phyloP scores from a whole-genome alignment of 345 rosid species.

The Eucalyptus sideroxylon region DNA sequence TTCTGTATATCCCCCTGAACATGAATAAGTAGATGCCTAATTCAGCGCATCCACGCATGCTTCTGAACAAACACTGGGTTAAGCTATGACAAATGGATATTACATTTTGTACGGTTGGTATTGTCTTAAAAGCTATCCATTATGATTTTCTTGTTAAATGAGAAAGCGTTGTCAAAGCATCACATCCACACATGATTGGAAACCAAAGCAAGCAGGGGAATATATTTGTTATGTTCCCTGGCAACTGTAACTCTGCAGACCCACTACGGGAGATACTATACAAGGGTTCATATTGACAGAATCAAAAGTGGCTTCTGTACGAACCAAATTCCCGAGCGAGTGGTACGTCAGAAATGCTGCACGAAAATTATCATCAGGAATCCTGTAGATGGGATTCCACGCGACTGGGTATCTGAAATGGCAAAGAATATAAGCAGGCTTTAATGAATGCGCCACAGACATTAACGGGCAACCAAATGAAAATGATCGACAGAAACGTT shows the following conservation, averaged over 20 bases:
- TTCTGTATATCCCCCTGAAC: not conserved
- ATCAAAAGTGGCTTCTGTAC: slow-evolving; percentile 2
- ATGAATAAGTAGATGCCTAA: not conserved
- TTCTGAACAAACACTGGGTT: not conserved
- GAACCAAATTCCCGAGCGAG: slow-evolving; percentile 30
- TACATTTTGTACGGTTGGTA: not conserved
- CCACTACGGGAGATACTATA: slow-evolving; percentile 34
- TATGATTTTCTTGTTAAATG: not conserved
- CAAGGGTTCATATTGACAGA: not conserved
- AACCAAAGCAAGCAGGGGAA: not conserved
- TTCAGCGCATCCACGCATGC: not conserved
- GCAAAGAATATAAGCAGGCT: not conserved
- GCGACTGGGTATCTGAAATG: slow-evolving; percentile 46
- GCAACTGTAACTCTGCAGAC: slow-evolving; percentile 48
- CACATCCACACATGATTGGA: not conserved
- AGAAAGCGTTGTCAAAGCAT: not conserved
- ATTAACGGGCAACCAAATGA: not conserved
- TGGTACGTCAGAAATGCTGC: slow-evolving; percentile 58
- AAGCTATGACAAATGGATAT: not conserved
- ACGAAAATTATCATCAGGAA: slow-evolving; percentile 45
- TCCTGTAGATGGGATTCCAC: slow-evolving; percentile 49
- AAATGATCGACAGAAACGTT: not conserved
- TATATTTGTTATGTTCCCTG: slow-evolving; percentile 16
- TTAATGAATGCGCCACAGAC: not conserved
- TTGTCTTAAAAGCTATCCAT: not conserved